Evolutionary conservation across 2,329 filamentous ascomycete genomes (phyloP), one percentile per base, ranked within the genome.

Genomic region (Aspergillus japonicus): DNA sequence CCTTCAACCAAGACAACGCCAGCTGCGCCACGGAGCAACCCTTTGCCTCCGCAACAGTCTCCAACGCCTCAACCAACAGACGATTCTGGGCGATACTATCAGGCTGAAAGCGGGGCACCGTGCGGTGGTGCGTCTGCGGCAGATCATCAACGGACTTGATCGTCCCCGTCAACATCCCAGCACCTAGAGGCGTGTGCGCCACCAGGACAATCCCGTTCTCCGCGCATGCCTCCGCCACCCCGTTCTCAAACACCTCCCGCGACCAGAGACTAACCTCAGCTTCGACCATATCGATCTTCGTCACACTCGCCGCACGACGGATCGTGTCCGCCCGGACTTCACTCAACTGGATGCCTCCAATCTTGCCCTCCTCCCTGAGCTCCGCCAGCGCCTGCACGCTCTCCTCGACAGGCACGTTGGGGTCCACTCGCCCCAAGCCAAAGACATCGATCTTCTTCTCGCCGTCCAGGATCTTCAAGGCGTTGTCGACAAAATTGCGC

Each of bases 151-250:
- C 62, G 7, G 70, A 77, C 68, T 80, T 82, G 67, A 85, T 78
- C 61, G 81, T 69, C 0, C 84, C 83, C 0, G 83, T 82, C 59
- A 87, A 71, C 76, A 88, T 68, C 1, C 82, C 82, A 23, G 84
- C 79, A 2, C 89, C 87, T 0, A 93, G 79, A 1, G 91, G 90
- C 52, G 87, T 88, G 75, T 92, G 92, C 0, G 88, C 89, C 35
- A 91, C 76, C 50, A 93, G 77, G 0, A 89, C 87, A 61, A 94
- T 91, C 51, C 81, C 78, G 53, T 89, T 74, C 70, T 93, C 82
- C 0, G 79, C 82, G 67, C 86, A 89, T 0, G 84, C 81, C 2
- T 78, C 78, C 2, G 81, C 80, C 47, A 86, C 74, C 1, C 83
- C 66, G 51, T 66, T 69, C 29, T 80, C 71, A 5, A 85, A 68